These are phyloP conservation scores for Talaromyces proteolyticus DNA, from an alignment of 495 filamentous ascomycete genomes.

Conservation along the genomic window DNA sequence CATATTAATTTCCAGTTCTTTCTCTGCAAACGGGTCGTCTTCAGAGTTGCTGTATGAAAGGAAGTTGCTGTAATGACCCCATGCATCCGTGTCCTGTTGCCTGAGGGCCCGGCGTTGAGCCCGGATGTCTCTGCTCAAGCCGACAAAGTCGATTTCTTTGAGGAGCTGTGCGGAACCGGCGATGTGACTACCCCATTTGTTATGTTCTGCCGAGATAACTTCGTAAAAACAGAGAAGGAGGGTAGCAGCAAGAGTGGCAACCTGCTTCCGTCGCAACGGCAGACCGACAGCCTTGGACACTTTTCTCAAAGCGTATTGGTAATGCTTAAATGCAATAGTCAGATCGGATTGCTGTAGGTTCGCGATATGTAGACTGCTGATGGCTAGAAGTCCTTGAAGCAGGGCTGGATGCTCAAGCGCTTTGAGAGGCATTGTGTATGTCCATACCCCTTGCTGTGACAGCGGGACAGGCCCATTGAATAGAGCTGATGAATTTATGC, in stretches of 20 bases:
- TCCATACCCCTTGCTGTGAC: slow-evolving; percentile 76
- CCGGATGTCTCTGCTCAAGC: slow-evolving; percentile 65
- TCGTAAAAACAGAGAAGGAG: slow-evolving; percentile 91
- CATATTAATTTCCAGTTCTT: slow-evolving; percentile 35
- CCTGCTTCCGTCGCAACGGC: slow-evolving; percentile 62
- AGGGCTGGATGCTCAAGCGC: slow-evolving; percentile 79
- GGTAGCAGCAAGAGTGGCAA: slow-evolving; percentile 81
- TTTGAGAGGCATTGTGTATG: slow-evolving; percentile 78
- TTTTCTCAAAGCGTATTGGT: slow-evolving; percentile 76
- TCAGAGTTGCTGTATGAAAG: slow-evolving; percentile 15
- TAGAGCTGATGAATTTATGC: slow-evolving; percentile 68
- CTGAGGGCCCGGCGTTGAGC: slow-evolving; percentile 32
- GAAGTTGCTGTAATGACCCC: slow-evolving; percentile 15
- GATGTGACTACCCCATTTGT: slow-evolving; percentile 92
- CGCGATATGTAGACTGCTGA: slow-evolving; percentile 84
- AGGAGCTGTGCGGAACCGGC: slow-evolving; percentile 78
- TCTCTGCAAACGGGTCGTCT: slow-evolving; percentile 39
- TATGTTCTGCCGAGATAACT: slow-evolving; percentile 88
- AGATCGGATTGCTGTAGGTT: slow-evolving; percentile 66
- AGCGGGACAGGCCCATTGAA: slow-evolving; percentile 61
- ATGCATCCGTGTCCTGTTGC: slow-evolving; percentile 6
- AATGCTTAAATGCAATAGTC: slow-evolving; percentile 84
- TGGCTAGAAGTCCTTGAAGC: slow-evolving; percentile 85
- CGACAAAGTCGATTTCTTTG: slow-evolving; percentile 71
- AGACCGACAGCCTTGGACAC: slow-evolving; percentile 69